Conservation (phyloP, 495 filamentous ascomycete genomes). For the Neurospora africana region DNA sequence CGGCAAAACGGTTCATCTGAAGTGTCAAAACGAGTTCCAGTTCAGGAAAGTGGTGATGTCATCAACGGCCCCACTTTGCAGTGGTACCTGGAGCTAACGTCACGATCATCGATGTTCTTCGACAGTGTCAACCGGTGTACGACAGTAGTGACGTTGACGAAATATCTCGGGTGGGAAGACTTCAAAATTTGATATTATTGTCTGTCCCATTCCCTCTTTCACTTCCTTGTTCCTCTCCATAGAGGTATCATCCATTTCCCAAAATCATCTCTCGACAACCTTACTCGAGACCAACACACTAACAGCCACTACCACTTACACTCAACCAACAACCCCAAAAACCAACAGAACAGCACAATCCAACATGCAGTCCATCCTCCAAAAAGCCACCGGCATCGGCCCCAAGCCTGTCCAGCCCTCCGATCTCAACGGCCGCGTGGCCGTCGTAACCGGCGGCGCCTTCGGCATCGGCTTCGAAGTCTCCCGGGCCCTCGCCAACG, state of each 20-base stretch:
- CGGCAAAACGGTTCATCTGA: not conserved
- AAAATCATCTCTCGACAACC: not conserved
- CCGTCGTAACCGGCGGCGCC: constrained; percentile 47
- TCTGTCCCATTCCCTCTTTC: too few species aligned
- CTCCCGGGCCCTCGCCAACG: constrained; percentile 27
- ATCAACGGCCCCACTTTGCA: not conserved
- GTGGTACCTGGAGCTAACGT: not conserved
- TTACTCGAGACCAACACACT: not conserved
- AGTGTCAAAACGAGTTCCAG: not conserved
- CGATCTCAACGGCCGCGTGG: constrained; percentile 29
- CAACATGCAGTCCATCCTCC: constrained; percentile 19
- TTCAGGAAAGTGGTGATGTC: not conserved
- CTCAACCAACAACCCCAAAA: not conserved
- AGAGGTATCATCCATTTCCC: too few species aligned
- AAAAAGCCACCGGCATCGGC: constrained; percentile 16
- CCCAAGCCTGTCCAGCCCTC: constrained; percentile 16
- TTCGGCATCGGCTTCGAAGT: constrained; percentile 45
- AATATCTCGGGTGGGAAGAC: not conserved
- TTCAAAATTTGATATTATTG: not conserved
- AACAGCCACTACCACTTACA: not conserved
- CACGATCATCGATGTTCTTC: not conserved
- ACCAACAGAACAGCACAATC: not conserved
- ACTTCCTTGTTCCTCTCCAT: not conserved
- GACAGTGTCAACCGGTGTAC: not conserved
- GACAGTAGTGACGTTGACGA: not conserved